Evolutionary conservation across 768 basidiomycete genomes (phyloP), one percentile per base, ranked within the genome.

Genomic region (Clavulina sp.): DNA sequence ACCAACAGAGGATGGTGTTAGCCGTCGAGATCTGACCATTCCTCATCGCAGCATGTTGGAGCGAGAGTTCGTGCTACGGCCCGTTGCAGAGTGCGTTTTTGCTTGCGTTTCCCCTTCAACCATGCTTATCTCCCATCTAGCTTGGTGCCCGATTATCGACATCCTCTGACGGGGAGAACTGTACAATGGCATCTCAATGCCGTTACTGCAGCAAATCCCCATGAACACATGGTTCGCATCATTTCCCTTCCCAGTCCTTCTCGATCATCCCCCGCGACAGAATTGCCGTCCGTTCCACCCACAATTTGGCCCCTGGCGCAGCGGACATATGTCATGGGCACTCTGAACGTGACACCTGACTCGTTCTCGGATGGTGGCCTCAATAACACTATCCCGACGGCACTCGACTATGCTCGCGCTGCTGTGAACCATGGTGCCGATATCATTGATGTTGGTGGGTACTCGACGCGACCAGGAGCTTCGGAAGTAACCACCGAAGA

Each of bases 391-490:
- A 57, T 79, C 7, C 57, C 71, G 0, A 62, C 69, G 6, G 84
- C 82, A 0, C 59, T 88, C 16, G 58, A 61, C 2, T 83, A 81
- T 55, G 68, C 71, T 0, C 55, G 60, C 3, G 48, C 66, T 3
- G 71, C 86, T 0, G 67, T 78, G 2, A 55, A 63, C 0, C 68
- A 68, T 0, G 81, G 82, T 1, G 81, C 84, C 0, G 71, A 77
- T 52, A 84, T 99, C 52, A 66, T 97, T 54, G 95, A 99, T 63
- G 72, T 97, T 19, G 93, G 95, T 0, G 95, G 95, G 0, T 86
- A 88, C 65, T 92, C 88, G 0, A 99, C 92, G 0, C 75, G 89
- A 7, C 95, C 93, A 0, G 74, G 78, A 1, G 82, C 91, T 0
- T 71, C 66, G 0, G 75, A 74, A 49, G 77, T 93, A 36, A 69